Evolutionary conservation across 1,284 basidiomycete species (phyloP), one percentile per base, ranked within the genome.

Genomic region (Albatrellus sp.): DNA sequence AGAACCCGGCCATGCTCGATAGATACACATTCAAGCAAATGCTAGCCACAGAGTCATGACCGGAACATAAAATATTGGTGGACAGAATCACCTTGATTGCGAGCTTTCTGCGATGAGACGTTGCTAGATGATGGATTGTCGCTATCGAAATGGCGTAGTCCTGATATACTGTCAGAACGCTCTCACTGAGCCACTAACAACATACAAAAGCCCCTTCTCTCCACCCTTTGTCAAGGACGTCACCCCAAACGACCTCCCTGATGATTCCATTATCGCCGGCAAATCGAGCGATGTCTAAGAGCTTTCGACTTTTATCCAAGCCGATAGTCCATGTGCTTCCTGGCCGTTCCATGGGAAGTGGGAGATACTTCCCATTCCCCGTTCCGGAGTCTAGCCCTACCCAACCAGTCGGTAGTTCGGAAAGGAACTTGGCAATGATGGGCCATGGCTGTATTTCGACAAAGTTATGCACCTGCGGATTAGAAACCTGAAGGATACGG

Each of bases 291-390:
- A 90, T 77, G 33, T 73, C 61, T n/a, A 96, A 66, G 42, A 97
- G 63, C 45, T 83, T 90, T 20, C 63, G 62, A 54, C 84, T 90
- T 54, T 84, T 73, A 61, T 97, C 92, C 24, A 94, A 66, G 1
- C 90, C 91, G 34, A 96, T 69, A 7, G 84, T 88, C 66, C 81
- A 73, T 37, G 84, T 59, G 37, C 66, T 67, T 7, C 73, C 72
- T 10, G 63, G 74, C 16, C 74, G 69, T 44, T 82, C 73, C 4
- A 56, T 52, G 7, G 73, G 79, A 16, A 87, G 64, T 2, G 82
- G 78, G 1, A 98, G 74, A 61, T 98, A 98, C 71, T 98, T 98
- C 38, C 96, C 96, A 54, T 99, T 99, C 0, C 96, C 96, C 14
- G 91, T 93, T 7, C 96, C 96, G 10, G 90, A 82, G 61, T 99